Conservation (phyloP, 306 rosid genomes). For the Potentilla sterilis region DNA sequence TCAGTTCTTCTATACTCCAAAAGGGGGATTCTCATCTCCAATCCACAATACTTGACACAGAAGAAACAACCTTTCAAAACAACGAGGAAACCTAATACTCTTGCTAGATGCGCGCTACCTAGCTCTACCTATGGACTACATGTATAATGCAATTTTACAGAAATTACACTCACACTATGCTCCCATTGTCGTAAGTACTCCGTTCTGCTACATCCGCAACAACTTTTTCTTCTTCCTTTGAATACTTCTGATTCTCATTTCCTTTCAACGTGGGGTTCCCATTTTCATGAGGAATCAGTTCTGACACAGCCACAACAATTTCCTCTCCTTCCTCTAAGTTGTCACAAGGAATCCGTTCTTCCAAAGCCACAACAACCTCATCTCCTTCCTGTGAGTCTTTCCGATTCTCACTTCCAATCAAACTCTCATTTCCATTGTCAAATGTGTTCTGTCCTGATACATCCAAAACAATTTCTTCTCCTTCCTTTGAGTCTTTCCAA, state of each 20-base stretch:
- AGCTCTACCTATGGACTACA: not conserved
- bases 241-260: not conserved
- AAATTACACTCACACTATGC: slow-evolving; percentile 19
- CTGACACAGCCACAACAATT: slow-evolving; percentile 5
- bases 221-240: slow-evolving; percentile 16
- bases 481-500: not conserved
- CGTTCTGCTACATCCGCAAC: not conserved
- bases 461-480: slow-evolving; percentile 19
- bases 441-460: not conserved
- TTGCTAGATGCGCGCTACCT: not conserved
- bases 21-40: not conserved
- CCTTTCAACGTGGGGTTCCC: not conserved
- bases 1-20: not conserved
- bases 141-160: not conserved
- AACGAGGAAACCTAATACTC: no score
- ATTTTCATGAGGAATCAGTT: not conserved
- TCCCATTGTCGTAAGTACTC: slow-evolving; percentile 6
- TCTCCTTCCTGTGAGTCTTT: not conserved
- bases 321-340: slow-evolving; percentile 6
- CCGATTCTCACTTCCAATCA: not conserved
- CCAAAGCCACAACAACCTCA: no score
- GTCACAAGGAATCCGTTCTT: no score
- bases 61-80: not conserved
- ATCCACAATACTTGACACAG: not conserved
- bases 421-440: not conserved